These are phyloP conservation scores for Decorospora gaudefroyi DNA, from an alignment of 2,329 filamentous ascomycete species.

Conservation along the genomic window DNA sequence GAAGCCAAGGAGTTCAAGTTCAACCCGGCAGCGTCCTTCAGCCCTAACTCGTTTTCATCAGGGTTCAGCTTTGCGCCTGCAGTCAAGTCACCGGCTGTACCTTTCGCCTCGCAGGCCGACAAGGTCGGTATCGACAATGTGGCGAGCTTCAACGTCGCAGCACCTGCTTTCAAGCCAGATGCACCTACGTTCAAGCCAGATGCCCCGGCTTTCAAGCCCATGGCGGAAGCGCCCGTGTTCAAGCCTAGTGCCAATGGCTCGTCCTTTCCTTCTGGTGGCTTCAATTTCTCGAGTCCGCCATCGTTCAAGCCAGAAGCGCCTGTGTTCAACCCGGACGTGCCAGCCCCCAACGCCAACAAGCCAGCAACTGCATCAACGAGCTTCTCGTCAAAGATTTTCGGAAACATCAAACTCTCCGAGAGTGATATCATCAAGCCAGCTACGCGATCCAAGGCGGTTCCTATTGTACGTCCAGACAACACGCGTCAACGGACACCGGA, in stretches of 20 bases:
- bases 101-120: conserved; percentile 54
- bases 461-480: conserved; percentile 70
- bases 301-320: conserved; percentile 67
- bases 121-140: conserved; percentile 39
- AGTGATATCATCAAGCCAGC: conserved; percentile 66
- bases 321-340: conserved; percentile 61
- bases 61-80: conserved; percentile 50
- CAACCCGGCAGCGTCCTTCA: conserved; percentile 60
- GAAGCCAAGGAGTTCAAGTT: conserved; percentile 87
- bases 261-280: conserved; percentile 26
- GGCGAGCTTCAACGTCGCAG: conserved; percentile 66
- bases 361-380: conserved; percentile 30
- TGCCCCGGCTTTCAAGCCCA: conserved; percentile 54
- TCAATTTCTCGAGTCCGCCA: conserved; percentile 32
- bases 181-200: conserved; percentile 75
- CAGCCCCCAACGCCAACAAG: conserved; percentile 31
- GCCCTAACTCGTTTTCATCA: conserved; percentile 52
- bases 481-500: conserved; percentile 49
- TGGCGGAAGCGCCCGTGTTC: conserved; percentile 15
- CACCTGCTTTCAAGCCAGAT: conserved; percentile 74
- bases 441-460: conserved; percentile 80
- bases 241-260: conserved; percentile 21
- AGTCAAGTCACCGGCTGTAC: conserved; percentile 52
- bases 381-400: conserved; percentile 45
- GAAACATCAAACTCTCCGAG: conserved; percentile 57